Conservation (phyloP, 371 early-diverging fungal species). For the Mortierella sp. region DNA sequence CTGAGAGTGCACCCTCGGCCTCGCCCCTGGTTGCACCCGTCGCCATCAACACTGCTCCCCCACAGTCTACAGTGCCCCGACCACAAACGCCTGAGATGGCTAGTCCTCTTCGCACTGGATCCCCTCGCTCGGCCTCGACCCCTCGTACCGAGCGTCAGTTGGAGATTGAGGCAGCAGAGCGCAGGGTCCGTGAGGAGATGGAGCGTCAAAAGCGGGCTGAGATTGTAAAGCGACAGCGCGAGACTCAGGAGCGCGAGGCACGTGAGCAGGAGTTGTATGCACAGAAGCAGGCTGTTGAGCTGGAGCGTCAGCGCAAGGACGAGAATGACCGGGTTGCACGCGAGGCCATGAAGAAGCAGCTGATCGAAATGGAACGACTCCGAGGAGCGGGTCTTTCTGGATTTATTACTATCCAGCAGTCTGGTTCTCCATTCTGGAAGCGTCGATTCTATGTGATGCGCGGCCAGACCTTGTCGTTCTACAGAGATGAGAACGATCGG, state of each 20-base stretch:
- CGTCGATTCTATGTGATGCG: constrained; percentile 61
- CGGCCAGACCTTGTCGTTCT: constrained; percentile 53
- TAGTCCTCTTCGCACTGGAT: constrained; percentile 21
- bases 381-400: constrained; percentile 51
- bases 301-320: constrained; percentile 41
- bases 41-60: constrained; percentile 8
- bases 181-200: constrained; percentile 44
- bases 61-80: not conserved
- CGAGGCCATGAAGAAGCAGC: constrained; percentile 50
- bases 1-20: constrained; percentile 20
- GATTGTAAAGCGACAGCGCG: constrained; percentile 37
- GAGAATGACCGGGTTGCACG: constrained; percentile 43
- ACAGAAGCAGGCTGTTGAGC: constrained; percentile 37
- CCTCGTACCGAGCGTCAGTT: constrained; percentile 43
- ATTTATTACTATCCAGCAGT: constrained; percentile 55
- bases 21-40: constrained; percentile 17
- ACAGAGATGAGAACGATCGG: constrained; percentile 58
- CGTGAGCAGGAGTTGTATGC: constrained; percentile 40
- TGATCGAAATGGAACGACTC: constrained; percentile 39
- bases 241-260: constrained; percentile 48
- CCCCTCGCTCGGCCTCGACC: constrained; percentile 22
- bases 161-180: constrained; percentile 44
- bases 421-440: constrained; percentile 59
- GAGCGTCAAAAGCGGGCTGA: constrained; percentile 45
- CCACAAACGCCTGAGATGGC: not conserved